phyloP scores from a whole-genome alignment of 78 protist species.

The Dictyostelium intermedium region DNA sequence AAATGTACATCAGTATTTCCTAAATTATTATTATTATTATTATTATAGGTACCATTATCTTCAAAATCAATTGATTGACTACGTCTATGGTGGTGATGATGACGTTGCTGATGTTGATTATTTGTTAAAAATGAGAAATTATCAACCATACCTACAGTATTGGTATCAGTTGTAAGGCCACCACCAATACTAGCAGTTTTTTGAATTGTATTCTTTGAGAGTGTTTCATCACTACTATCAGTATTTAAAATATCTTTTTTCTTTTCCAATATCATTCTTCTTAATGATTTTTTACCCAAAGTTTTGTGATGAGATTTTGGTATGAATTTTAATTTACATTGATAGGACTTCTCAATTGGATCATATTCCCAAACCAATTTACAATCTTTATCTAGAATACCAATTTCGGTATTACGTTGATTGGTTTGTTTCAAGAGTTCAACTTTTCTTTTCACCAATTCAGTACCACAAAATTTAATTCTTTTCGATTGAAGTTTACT shows the following conservation, averaged over 20 bases:
- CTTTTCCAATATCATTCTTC: constrained; percentile 32
- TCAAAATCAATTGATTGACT: not conserved
- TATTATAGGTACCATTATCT: not conserved
- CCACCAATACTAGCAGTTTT: not conserved
- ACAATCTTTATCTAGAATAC: constrained; percentile 10
- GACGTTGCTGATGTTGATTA: not conserved
- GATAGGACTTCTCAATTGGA: not conserved
- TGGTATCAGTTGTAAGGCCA: not conserved
- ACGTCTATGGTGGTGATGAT: not conserved
- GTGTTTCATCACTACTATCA: not conserved
- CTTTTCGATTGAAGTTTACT: constrained; percentile 21
- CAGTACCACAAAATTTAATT: constrained; percentile 10
- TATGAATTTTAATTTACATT: constrained; percentile 21
- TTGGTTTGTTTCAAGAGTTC: not conserved
- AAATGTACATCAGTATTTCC: not conserved
- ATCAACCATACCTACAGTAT: not conserved
- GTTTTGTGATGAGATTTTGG: not conserved
- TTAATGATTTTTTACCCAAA: not conserved
- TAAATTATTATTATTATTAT: not conserved
- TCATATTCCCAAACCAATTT: constrained; percentile 73
- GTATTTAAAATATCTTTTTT: constrained; percentile 35
- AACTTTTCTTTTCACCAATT: not conserved
- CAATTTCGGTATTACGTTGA: not conserved
- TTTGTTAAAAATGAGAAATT: not conserved
- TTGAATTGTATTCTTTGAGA: not conserved